Evolutionary conservation across 2,329 filamentous ascomycete genomes (phyloP).

Genomic region (Penicillium sp.): DNA sequence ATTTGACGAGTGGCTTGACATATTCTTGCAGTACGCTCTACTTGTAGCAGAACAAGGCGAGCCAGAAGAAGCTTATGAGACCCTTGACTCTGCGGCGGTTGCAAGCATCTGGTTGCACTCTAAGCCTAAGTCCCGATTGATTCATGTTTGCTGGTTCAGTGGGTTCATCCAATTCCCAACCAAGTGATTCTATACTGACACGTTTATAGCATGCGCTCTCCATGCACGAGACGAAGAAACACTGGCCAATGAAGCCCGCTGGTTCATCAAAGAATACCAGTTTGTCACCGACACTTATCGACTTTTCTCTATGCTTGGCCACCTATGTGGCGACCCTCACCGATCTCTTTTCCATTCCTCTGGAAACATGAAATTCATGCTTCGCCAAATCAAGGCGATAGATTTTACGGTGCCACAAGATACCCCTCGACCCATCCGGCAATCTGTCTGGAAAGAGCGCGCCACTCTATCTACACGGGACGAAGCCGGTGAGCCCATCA

Average conservation of each 20-base stretch:
- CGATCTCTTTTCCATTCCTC: slow-evolving; percentile 68
- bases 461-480: slow-evolving; percentile 41
- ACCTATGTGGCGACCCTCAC: slow-evolving; percentile 67
- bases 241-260: slow-evolving; percentile 70
- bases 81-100: slow-evolving; percentile 73
- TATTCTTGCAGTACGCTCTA: slow-evolving; percentile 85
- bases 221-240: slow-evolving; percentile 74
- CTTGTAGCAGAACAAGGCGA: slow-evolving; percentile 67
- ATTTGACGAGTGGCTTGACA: slow-evolving; percentile 81
- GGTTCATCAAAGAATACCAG: slow-evolving; percentile 78
- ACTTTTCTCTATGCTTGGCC: slow-evolving; percentile 74
- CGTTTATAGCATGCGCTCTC: slow-evolving; percentile 68
- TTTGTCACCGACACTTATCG: slow-evolving; percentile 80
- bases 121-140: slow-evolving; percentile 64
- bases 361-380: slow-evolving; percentile 82
- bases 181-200: slow-evolving; percentile 7
- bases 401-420: slow-evolving; percentile 65
- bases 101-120: slow-evolving; percentile 79
- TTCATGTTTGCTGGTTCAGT: slow-evolving; percentile 75
- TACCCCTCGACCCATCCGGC: slow-evolving; percentile 34
- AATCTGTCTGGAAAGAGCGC: slow-evolving; percentile 45
- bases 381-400: slow-evolving; percentile 87
- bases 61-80: slow-evolving; percentile 70
- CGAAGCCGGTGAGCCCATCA: slow-evolving; percentile 36
- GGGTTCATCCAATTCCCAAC: slow-evolving; percentile 30